Evolutionary conservation across 2,329 filamentous ascomycete species (phyloP), one percentile per base, ranked within the genome.

Genomic region (Amesomyces nigricolor): DNA sequence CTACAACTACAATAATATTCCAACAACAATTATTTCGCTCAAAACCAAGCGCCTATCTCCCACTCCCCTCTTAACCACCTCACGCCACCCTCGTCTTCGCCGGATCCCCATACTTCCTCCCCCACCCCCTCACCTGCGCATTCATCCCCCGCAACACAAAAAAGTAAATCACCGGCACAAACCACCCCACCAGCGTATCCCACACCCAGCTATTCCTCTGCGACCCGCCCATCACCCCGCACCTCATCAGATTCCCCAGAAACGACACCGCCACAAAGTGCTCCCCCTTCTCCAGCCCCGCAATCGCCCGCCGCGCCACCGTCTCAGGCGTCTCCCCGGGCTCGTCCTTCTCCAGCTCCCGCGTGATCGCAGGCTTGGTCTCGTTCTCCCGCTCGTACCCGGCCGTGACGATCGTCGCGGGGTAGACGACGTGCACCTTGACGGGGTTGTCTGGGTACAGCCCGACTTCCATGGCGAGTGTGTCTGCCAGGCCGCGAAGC

Each of bases 271-370:
- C 86, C 44, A 96, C 81, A 65, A 89, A 78, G 69, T 89, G 92
- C 22, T 94, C 77, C 0, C 92, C 94, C 37, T 74, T 82, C 70
- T 97, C 91, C 44, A 99, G 73, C 0, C 87, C 89, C 43, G 73
- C 73, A 50, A 99, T 83, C 0, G 89, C 78, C 8, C 75, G 76
- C 4, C 73, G 71, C 1, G 94, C 94, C 13, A 95, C 90, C 57
- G 87, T 79, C 5, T 94, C 86, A 5, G 90, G 88, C 0, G 80
- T 86, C 70, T 95, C 88, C 46, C 83, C 78, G 13, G 86, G 86
- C 68, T 99, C 94, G n/a, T 81, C 80, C 62, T 88, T 84, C 71
- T 97, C 94, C 45, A 97, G 73, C 51, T 86, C 77, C 62, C 83
- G 79, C 3, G 91, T 96, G 48, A 96, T 78, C 5, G 79, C 82